Evolutionary conservation across 371 early-diverging fungal species (phyloP), one percentile per base, ranked within the genome.

Genomic region (Syncephalis fuscata): DNA sequence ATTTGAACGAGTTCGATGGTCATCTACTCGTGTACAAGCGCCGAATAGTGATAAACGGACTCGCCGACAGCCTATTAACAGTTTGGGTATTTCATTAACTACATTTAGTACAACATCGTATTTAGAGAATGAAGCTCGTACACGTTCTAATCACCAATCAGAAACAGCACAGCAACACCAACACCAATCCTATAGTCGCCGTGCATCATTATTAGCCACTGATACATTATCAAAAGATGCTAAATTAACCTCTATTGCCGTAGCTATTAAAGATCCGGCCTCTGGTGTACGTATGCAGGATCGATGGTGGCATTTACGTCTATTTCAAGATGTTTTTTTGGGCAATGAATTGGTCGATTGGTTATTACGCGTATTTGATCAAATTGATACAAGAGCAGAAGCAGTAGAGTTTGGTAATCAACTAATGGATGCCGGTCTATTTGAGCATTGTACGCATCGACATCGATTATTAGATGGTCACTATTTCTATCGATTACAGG

Each of bases 281-380:
- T 64, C 63, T 1, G 92, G 93, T 0, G 48, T 92, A 27, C 59
- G 68, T 21, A 71, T 91, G 23, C 70, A 71, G 57, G 85, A 92
- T 55, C 66, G 88, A 16, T 73, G 88, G 16, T 97, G 98, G 98
- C 94, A 94, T 62, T 74, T 83, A 50, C 63, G 68, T 20, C 55
- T 80, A 37, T 89, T 82, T 60, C 68, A 73, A 26, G 67, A 74
- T 39, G 79, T 81, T 0, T 88, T 94, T 55, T 63, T 85, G 27
- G 95, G 97, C 22, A 75, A 70, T 38, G 94, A 95, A 50, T 68
- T 76, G 45, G 88, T 93, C 0, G 88, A 94, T 49, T 97, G 94
- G 94, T 53, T 92, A 25, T 63, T 92, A 40, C 59, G 70, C 23
- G 75, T 73, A 39, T 82, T 95, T 59, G 65, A 67, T 32, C 86